phyloP scores from a whole-genome alignment of 306 rosid genomes.

The Sicyos baderoa region DNA sequence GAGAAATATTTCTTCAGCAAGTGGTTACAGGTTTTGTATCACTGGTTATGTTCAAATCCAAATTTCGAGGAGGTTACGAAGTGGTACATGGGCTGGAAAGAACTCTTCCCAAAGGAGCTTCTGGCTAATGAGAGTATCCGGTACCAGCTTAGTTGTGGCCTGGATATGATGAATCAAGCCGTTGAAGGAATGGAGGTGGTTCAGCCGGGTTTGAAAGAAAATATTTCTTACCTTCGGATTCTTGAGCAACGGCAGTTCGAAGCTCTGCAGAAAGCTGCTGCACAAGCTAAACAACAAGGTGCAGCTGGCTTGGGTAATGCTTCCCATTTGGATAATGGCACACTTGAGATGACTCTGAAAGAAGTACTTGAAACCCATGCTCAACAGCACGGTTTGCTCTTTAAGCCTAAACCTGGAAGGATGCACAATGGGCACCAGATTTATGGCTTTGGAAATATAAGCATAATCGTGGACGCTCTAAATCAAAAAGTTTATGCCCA shows the following conservation, averaged over 20 bases:
- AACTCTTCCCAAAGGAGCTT: conserved; percentile 71
- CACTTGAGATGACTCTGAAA: conserved; percentile 65
- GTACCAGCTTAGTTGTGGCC: conserved; percentile 61
- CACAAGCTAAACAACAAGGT: conserved; percentile 54
- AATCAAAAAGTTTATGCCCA: conserved; percentile 70
- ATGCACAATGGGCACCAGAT: conserved; percentile 77
- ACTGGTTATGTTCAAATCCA: conserved; percentile 75
- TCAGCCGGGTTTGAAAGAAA: conserved; percentile 85
- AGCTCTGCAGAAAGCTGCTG: conserved; percentile 78
- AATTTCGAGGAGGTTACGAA: conserved; percentile 76
- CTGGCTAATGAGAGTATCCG: conserved; percentile 66
- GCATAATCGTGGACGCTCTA: conserved; percentile 55
- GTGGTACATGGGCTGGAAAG: conserved; percentile 90
- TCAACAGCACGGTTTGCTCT: conserved; percentile 57
- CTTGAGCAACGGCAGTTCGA: conserved; percentile 87
- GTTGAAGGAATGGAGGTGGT: conserved; percentile 82
- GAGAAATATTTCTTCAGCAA: conserved; percentile 66
- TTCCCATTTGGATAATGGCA: conserved; percentile 40
- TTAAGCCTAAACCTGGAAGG: conserved; percentile 70
- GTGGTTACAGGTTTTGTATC: conserved; percentile 79
- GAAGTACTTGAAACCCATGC: conserved; percentile 80
- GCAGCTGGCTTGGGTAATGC: conserved; percentile 45
- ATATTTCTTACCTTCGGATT: conserved; percentile 57
- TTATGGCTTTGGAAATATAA: conserved; percentile 71
- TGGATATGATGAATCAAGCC: conserved; percentile 88